A percentile compares a stretch with the other conserved stretches of the same genome.
Evolutionary conservation across 306 rosid species (phyloP).

Genomic region (Biancaea sappan): DNA sequence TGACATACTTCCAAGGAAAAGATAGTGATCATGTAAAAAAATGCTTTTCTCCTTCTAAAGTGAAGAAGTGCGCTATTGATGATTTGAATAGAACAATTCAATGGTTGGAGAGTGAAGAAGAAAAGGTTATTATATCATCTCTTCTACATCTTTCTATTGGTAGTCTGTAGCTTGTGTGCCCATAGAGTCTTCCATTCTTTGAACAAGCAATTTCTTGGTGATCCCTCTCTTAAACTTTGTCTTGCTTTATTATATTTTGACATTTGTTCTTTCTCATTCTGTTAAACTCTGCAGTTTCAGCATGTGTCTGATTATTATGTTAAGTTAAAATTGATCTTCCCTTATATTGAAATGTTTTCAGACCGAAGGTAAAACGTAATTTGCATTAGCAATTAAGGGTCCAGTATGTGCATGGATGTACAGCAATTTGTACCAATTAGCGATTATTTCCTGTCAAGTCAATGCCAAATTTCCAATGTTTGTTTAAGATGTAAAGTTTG

Average conservation of each 20-base stretch:
- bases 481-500: too few species aligned
- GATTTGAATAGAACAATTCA: conserved; percentile 72
- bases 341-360: neutral
- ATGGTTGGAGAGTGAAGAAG: conserved; percentile 96
- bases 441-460: too few species aligned
- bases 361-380: too few species aligned
- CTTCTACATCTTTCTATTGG: neutral
- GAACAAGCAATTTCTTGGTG: neutral
- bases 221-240: neutral
- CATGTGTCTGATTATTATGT: neutral
- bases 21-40: conserved; percentile 37
- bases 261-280: neutral
- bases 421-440: too few species aligned
- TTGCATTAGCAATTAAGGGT: too few species aligned
- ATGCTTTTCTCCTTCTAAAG: conserved; percentile 60
- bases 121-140: conserved; percentile 58
- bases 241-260: neutral
- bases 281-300: neutral
- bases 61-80: conserved; percentile 76
- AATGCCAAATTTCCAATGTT: too few species aligned
- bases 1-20: conserved; percentile 51
- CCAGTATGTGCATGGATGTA: too few species aligned
- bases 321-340: conserved; percentile 16
- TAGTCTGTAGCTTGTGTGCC: neutral
- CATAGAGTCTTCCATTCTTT: neutral